Evolutionary conservation across 148 eudicot genomes (phyloP), one percentile per base, ranked within the genome.

Genomic region (Rhododendron griersonianum): DNA sequence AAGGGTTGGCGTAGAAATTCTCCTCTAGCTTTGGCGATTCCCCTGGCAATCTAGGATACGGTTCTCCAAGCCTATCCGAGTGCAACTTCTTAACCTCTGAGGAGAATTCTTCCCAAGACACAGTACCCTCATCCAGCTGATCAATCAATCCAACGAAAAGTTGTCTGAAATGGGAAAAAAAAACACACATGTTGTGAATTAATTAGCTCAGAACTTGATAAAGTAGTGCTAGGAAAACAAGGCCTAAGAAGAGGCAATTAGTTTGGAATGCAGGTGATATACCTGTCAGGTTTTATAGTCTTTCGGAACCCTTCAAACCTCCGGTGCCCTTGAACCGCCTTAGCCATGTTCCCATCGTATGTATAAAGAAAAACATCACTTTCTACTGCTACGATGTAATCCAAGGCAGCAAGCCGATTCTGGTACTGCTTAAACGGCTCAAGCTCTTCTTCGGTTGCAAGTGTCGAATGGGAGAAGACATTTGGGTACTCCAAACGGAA

Each of bases 301-400:
- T 91, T 93, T 50, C 88, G 81, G 67, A 94, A 95, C 13, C 95
- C 98, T 87, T 93, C 90, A 59, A 92, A 94, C 86, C 82, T 87
- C 76, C 96, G 51, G 69, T 95, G 98, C 63, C 98, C 98, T 79
- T 90, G 94, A 50, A 95, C 98, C 6, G 92, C 95, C 87, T 95
- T 95, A 2, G 98, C 98, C 98, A 95, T 94, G 73, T 95, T 92
- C 83, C 98, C 98, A 51, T 94, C 93, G 39, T 93, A 95, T 0
- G 95, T 94, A 89, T 94, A 93, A 3, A 90, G 87, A 83, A 95
- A 95, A 9, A 92, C 94, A 76, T 95, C 96, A 21, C 94, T 94
- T 15, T 94, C 92, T 48, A 92, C 84, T 1, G 98, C 96, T 21
- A 94, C 89, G 15, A 89, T 86, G 21, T 95, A 91, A 71, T 95